A percentile compares a stretch with the other conserved stretches of the same genome.
phyloP scores from a whole-genome alignment of 371 early-diverging fungal species.

The Mortierella sp. region DNA sequence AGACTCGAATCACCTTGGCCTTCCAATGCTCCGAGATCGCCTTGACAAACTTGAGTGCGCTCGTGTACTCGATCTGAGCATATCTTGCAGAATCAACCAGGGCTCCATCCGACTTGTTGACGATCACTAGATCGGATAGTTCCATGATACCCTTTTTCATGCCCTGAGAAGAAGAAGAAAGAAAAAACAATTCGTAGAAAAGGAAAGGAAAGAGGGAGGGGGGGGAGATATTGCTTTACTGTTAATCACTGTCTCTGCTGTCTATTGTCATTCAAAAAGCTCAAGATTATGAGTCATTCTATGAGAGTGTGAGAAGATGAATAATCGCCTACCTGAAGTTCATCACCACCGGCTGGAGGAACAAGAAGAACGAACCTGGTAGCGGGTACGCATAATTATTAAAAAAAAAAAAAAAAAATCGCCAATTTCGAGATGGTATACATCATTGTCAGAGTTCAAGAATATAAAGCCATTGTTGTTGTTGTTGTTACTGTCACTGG shows the following conservation, averaged over 20 bases:
- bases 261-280: not conserved
- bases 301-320: not conserved
- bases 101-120: slow-evolving; percentile 83
- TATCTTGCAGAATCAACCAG: slow-evolving; percentile 68
- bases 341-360: slow-evolving; percentile 75
- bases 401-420: too few relatives aligned
- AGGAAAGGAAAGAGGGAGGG: not conserved
- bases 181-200: slow-evolving; percentile 21
- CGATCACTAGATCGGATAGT: slow-evolving; percentile 78
- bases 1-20: slow-evolving; percentile 65
- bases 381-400: too few relatives aligned
- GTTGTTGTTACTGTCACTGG: not conserved
- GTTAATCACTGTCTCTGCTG: not conserved
- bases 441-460: not conserved
- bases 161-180: slow-evolving; percentile 56
- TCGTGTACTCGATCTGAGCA: slow-evolving; percentile 72
- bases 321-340: slow-evolving; percentile 62
- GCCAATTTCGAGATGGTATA: too few relatives aligned
- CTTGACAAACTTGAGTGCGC: slow-evolving; percentile 69
- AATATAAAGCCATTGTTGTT: not conserved
- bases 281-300: not conserved
- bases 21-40: slow-evolving; percentile 53
- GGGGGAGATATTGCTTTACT: too few relatives aligned
- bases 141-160: slow-evolving; percentile 89
- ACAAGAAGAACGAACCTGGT: slow-evolving; percentile 64